phyloP scores from a whole-genome alignment of 163 green algal genomes.

The Volvox carteri region DNA sequence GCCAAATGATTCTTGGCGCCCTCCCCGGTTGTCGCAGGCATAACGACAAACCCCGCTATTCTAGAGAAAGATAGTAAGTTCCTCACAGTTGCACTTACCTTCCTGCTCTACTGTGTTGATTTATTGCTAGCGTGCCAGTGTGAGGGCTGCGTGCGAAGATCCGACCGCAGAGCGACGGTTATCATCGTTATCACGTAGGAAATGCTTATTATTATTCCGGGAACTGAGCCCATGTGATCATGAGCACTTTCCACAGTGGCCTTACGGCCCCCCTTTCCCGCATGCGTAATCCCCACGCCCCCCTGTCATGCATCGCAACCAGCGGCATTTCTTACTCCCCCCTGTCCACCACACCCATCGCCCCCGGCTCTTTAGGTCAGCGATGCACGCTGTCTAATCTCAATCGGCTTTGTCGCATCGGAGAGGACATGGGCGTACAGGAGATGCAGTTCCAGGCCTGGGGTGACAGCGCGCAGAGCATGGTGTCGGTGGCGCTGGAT shows the following conservation, averaged over 20 bases:
- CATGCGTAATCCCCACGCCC: no score
- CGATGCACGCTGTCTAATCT: constrained; percentile 39
- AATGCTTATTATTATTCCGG: no score
- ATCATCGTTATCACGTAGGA: no score
- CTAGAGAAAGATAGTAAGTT: constrained; percentile 78
- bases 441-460: constrained; percentile 72
- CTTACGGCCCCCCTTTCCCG: no score
- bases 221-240: no score
- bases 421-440: constrained; percentile 22
- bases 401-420: constrained; percentile 20
- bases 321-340: background rate
- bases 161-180: no score
- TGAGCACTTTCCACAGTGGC: no score
- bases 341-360: background rate
- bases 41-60: constrained; percentile 91
- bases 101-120: no score
- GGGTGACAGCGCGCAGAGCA: constrained; percentile 75
- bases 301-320: no score
- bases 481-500: constrained; percentile 74
- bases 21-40: constrained; percentile 59
- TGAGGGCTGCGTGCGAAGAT: no score
- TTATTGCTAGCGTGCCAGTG: no score
- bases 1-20: background rate
- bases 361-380: background rate
- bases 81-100: no score